Base-by-base conservation (phyloP, 2,329 filamentous ascomycete species). In the Torrubiella hemipterigena region DNA sequence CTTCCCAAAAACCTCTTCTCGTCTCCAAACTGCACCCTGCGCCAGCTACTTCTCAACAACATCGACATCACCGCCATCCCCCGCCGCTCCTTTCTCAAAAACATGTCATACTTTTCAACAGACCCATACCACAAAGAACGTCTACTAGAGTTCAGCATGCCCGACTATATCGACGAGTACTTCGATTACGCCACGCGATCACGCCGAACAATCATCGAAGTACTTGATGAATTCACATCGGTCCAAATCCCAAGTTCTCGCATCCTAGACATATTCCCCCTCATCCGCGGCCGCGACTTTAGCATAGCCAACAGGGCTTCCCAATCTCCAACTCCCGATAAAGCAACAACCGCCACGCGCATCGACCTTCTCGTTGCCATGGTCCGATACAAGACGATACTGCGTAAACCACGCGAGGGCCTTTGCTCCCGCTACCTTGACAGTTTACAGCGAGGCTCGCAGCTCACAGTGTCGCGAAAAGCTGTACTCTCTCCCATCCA, bases 171-270 rank as follows among this genome's bases (percentile, higher is more conserved):
- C 6, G 86, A 96, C 44, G 91, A 98, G 44, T 78, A 94, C 34
- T 96, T 84, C 59, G 89, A 98, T 56, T 98, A 98, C 50, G 91
- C 91, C 2, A 87, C 87, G 1, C 77, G 91, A 7, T 83, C 89
- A 1, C 78, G 86, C 20, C 78, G 91, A 20, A 93, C 82, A 36
- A 94, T 96, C 35, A 63, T 98, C 6, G 91, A 98, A 55, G 80
- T 94, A 4, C 68, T 98, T 17, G 77, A 89, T 34, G 91, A 98
- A 44, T 98, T 98, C 45, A 71, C 81, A 25, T 79, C 73, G 0
- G 80, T 96, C 33, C 78, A 77, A 38, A 74, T 98, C 3, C 87
- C 91, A 0, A 82, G 77, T 56, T 63, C 79, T 33, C 73, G 78
- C 29, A 66, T 79, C 2, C 66, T 82, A 8, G 74, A 78, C 32